phyloP scores from a whole-genome alignment of 768 basidiomycete species.

The Lactifluus echinatus region DNA sequence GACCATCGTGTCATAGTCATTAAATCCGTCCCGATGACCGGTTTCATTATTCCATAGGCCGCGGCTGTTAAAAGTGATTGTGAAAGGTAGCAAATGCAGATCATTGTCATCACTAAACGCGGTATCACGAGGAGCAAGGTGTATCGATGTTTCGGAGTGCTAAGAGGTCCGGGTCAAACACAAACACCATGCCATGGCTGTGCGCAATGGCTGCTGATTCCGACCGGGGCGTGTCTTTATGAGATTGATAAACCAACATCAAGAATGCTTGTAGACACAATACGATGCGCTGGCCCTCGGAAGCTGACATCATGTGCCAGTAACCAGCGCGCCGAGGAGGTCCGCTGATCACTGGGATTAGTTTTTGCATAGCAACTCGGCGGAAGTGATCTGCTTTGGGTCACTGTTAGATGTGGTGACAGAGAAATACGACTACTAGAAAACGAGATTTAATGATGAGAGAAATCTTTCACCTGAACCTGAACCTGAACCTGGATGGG shows the following conservation, averaged over 20 bases:
- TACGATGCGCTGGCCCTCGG: not conserved
- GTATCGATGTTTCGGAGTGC: not conserved
- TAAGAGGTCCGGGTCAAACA: not conserved
- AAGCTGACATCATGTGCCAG: conserved; percentile 2
- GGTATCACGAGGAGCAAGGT: not conserved
- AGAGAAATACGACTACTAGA: no score
- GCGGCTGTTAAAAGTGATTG: not conserved
- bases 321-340: not conserved
- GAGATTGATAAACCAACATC: not conserved
- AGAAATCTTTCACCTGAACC: not conserved
- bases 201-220: not conserved
- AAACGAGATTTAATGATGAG: not conserved
- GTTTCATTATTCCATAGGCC: not conserved
- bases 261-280: not conserved
- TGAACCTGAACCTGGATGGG: not conserved
- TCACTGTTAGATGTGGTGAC: not conserved
- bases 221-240: not conserved
- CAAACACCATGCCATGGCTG: not conserved
- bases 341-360: not conserved
- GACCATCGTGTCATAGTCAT: not conserved
- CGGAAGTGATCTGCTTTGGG: no score
- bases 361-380: not conserved
- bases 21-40: not conserved
- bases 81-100: not conserved
- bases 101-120: not conserved